Evolutionary conservation across 306 rosid species (phyloP), one percentile per base, ranked within the genome.

Genomic region (Quercus aquifolioides): DNA sequence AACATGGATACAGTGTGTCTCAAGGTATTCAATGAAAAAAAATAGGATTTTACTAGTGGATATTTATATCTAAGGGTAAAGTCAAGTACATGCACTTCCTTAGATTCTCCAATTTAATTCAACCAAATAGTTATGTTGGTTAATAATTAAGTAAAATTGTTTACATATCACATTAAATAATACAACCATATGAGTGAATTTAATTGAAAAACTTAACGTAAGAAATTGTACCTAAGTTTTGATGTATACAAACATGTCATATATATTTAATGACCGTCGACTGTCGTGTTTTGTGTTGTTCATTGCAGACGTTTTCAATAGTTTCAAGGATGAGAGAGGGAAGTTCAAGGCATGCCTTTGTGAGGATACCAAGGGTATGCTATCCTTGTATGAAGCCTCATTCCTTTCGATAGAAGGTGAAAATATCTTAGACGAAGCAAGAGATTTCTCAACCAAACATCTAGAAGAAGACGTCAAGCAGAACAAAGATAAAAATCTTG

Each of bases 361-460:
- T 55, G 11, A 59, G 2, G 81, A 83, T 30, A 35, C 46, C 15
- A n/a, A 18, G 33, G 81, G 80, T 67, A 74, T 78, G 52, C 13
- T 83, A 33, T 49, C 58, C 6, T 57, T 83, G 8, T 74, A 73
- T 43, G 86, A 83, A 73, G 68, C 86, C 1, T 78, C 82, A 1
- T 67, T 64, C 55, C 75, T 38, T 67, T 73, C 26, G 0, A 6
- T 68, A 6, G 64, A 83, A 57, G 82, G 74, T 46, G 79, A 74
- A 43, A 60, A 1, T 0, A 10, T 73, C 2, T 28, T 73, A 52
- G 78, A 79, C 0, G 69, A 65, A 72, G 79, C 76, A 46, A 78
- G 55, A 74, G 43, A 74, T 74, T 78, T 82, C 10, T 14, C 77
- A 3, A 31, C 15, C 4, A 76, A 76, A n/a, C 54, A 59, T 58